A percentile compares a stretch with the other conserved stretches of the same genome.
Evolutionary conservation across 371 early-diverging fungal genomes (phyloP).

Genomic region (Mortierella sp.): DNA sequence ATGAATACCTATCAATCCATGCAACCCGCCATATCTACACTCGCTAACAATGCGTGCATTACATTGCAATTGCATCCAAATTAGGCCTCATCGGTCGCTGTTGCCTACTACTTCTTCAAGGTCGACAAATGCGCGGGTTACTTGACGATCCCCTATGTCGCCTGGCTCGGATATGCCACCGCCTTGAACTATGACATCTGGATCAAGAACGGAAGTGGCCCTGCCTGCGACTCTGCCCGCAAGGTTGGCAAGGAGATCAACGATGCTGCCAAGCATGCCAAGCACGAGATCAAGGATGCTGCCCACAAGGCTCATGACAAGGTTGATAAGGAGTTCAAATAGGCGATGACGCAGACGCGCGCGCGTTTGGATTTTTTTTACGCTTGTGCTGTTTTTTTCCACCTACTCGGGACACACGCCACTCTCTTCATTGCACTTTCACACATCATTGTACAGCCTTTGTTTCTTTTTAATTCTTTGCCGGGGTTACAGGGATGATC

Average conservation of each 20-base stretch:
- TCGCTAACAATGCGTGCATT: background rate
- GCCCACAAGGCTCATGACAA: conserved; percentile 23
- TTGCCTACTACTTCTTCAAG: conserved; percentile 30
- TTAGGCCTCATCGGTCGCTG: conserved; percentile 17
- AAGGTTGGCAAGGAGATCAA: conserved; percentile 32
- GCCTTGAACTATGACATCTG: conserved; percentile 36
- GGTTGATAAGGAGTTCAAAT: conserved; percentile 24
- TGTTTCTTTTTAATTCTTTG: background rate
- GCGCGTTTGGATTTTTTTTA: background rate
- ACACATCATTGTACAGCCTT: background rate
- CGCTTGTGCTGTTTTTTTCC: background rate
- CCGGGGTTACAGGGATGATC: background rate
- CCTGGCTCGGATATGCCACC: conserved; percentile 34
- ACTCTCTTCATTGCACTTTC: background rate
- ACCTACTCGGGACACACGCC: background rate
- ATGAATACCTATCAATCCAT: background rate
- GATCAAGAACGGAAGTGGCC: conserved; percentile 37
- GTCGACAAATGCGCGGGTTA: conserved; percentile 37
- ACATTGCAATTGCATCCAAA: background rate
- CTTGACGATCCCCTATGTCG: conserved; percentile 24
- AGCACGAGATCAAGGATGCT: conserved; percentile 28
- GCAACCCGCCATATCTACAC: background rate
- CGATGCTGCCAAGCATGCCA: conserved; percentile 35
- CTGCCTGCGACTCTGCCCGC: conserved; percentile 27
- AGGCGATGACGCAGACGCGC: background rate